Percentiles rank a stretch among this genome's conserved stretches.
phyloP scores from a whole-genome alignment of 2,329 filamentous ascomycete species.

The Penicillium sp. region DNA sequence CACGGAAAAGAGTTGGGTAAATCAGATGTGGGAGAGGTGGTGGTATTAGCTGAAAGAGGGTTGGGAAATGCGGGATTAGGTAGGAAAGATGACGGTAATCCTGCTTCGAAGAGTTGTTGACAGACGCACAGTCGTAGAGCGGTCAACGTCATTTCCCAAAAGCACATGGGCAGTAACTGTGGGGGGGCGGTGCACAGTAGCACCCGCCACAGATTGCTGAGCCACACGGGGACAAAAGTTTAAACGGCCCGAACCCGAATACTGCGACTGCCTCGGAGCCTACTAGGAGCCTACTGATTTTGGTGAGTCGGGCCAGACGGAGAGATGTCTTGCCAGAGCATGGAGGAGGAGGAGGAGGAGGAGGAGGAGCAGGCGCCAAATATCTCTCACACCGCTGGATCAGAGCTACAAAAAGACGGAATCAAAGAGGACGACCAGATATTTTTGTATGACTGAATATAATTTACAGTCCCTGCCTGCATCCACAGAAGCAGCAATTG shows the following conservation, averaged over 20 bases:
- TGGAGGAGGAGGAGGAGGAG: neutral
- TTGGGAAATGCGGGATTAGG: constrained; percentile 5
- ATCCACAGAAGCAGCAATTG: constrained; percentile 26
- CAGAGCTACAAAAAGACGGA: neutral
- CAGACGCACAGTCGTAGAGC: constrained; percentile 27
- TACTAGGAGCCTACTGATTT: too few species aligned
- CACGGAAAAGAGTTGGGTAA: neutral
- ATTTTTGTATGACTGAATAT: constrained; percentile 26
- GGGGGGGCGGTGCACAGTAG: constrained; percentile 17
- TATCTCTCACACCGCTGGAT: too few species aligned
- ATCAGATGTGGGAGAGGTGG: neutral
- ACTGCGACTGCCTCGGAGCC: neutral
- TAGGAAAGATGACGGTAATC: constrained; percentile 20
- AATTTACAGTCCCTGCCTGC: constrained; percentile 27
- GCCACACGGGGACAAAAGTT: constrained; percentile 17
- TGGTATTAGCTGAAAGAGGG: constrained; percentile 7
- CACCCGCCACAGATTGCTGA: constrained; percentile 21
- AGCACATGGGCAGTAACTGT: constrained; percentile 5
- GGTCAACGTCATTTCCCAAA: constrained; percentile 34
- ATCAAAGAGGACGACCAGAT: constrained; percentile 7
- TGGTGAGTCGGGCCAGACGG: neutral
- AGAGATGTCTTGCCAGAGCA: neutral
- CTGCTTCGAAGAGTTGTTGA: constrained; percentile 27
- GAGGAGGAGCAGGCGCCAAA: neutral
- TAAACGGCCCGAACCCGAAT: neutral